Conservation (phyloP, 192 early-diverging fungal genomes). For the Coemansia sp. region DNA sequence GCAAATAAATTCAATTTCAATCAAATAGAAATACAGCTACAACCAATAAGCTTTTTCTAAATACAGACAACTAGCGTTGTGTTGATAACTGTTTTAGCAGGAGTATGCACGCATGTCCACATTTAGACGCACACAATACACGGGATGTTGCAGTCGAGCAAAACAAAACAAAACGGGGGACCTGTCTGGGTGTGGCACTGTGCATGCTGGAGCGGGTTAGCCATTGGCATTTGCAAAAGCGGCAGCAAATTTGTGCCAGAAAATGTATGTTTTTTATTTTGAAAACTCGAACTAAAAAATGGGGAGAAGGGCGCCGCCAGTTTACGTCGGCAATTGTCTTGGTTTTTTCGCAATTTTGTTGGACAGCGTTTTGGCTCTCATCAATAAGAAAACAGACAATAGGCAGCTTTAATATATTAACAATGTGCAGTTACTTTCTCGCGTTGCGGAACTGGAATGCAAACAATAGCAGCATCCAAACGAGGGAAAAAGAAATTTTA, state of each 20-base stretch:
- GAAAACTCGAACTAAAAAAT: not conserved
- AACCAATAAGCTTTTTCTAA: not conserved
- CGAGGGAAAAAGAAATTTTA: slow-evolving; percentile 1
- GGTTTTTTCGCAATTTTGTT: not conserved
- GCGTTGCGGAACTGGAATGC: not conserved
- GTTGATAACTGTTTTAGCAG: not conserved
- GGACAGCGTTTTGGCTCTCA: not conserved
- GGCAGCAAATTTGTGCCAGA: not conserved
- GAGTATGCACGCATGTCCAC: not conserved
- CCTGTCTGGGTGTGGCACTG: slow-evolving; percentile 5
- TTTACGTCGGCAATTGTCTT: slow-evolving; percentile 10
- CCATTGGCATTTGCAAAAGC: not conserved
- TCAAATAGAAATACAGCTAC: not conserved
- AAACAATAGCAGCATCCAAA: slow-evolving; percentile 1
- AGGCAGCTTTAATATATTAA: slow-evolving; percentile 2
- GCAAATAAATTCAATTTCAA: not conserved
- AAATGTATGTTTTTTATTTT: not conserved
- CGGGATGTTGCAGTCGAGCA: not conserved
- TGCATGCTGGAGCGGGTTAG: not conserved
- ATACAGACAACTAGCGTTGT: not conserved
- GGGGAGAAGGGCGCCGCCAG: slow-evolving; percentile 6
- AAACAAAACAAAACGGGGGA: not conserved
- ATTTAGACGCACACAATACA: not conserved
- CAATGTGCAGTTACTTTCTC: slow-evolving; percentile 2
- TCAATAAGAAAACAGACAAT: not conserved